These are phyloP conservation scores for Exophiala oligosperma DNA, from an alignment of 2,329 filamentous ascomycete species.

Conservation along the genomic window DNA sequence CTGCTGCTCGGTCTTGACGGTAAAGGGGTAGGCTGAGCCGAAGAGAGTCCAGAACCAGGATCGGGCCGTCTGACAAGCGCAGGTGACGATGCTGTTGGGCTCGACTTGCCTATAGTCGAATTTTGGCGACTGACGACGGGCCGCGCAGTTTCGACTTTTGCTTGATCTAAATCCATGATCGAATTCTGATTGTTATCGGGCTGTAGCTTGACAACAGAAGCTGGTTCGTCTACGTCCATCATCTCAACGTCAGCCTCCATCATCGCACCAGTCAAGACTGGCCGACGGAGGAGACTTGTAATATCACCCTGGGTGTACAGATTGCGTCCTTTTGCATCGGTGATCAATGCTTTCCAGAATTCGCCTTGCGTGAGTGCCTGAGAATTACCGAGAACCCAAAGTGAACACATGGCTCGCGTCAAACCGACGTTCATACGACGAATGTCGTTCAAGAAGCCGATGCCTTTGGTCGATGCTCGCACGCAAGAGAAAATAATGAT, in stretches of 20 bases:
- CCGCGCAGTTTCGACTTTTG: constrained; percentile 1
- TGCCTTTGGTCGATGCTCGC: constrained; percentile 84
- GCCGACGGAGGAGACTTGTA: constrained; percentile 53
- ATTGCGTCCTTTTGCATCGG: constrained; percentile 73
- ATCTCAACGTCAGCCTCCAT: constrained; percentile 47
- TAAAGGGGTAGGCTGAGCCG: constrained; percentile 7
- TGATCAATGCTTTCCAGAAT: constrained; percentile 85
- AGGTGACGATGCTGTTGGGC: background rate
- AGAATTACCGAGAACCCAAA: constrained; percentile 96
- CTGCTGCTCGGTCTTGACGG: constrained; percentile 22
- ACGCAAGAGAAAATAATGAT: constrained; percentile 99
- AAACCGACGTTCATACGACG: constrained; percentile 99
- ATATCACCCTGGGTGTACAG: constrained; percentile 73
- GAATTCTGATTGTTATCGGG: background rate
- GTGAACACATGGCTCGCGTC: constrained; percentile 91
- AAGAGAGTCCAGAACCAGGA: background rate
- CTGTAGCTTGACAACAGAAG: background rate
- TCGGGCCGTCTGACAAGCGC: background rate
- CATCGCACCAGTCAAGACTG: constrained; percentile 46
- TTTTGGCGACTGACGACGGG: background rate
- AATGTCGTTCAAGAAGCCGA: constrained; percentile 98
- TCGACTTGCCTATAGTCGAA: background rate
- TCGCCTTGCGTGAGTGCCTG: constrained; percentile 80
- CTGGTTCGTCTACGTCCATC: constrained; percentile 33
- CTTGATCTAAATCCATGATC: background rate